These are phyloP conservation scores for Mycena pura DNA, from an alignment of 768 basidiomycete genomes.

Conservation along the genomic window DNA sequence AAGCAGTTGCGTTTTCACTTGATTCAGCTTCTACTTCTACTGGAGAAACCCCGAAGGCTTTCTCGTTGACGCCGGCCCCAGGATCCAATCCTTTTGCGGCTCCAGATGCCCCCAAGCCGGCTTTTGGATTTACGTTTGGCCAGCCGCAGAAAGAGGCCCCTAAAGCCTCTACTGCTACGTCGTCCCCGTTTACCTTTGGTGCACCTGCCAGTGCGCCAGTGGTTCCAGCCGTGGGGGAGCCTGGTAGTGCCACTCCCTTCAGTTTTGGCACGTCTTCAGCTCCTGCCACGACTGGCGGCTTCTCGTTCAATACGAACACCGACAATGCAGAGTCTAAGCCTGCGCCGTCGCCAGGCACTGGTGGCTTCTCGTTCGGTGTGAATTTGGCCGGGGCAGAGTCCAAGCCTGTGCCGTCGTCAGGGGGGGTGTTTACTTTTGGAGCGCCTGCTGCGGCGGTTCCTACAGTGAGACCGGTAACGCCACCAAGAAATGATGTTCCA, in stretches of 20 bases:
- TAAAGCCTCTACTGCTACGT: conserved; percentile 25
- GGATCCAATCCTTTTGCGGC: conserved; percentile 19
- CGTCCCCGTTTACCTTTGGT: conserved; percentile 54
- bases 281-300: conserved; percentile 30
- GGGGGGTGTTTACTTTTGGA: conserved; percentile 64
- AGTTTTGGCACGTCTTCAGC: conserved; percentile 41
- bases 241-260: conserved; percentile 35
- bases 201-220: conserved; percentile 42
- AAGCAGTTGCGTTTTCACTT: conserved; percentile 46
- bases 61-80: conserved; percentile 25
- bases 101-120: conserved; percentile 48
- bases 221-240: conserved; percentile 42
- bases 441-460: conserved; percentile 37
- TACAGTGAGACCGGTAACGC: conserved; percentile 61
- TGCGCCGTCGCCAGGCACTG: conserved; percentile 39
- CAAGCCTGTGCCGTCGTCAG: conserved; percentile 47
- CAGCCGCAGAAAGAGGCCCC: conserved; percentile 18
- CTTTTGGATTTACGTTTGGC: conserved; percentile 39
- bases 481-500: conserved; percentile 66
- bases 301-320: conserved; percentile 56
- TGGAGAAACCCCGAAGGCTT: conserved; percentile 23
- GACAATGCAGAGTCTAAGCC: conserved; percentile 44
- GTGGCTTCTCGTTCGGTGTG: conserved; percentile 56
- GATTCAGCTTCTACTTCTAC: conserved; percentile 27
- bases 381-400: conserved; percentile 41